Conservation (phyloP, 2,329 filamentous ascomycete genomes). For the Bipolaris gigantea region DNA sequence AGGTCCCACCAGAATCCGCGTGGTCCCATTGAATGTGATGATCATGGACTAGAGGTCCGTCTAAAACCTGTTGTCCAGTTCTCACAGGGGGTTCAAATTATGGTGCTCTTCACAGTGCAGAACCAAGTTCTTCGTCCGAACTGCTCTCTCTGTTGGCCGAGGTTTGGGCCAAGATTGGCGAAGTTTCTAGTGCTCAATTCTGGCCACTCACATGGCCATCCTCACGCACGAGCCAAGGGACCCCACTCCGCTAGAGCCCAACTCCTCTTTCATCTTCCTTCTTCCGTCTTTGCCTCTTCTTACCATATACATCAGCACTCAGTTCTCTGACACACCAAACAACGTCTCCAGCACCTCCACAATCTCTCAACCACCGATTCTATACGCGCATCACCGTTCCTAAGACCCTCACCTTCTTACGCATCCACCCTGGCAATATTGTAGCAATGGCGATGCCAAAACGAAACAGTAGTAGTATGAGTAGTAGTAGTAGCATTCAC, state of each 20-base stretch:
- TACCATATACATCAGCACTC: slow-evolving; percentile 8
- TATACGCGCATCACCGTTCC: neutral
- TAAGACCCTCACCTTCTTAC: neutral
- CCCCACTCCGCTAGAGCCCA: slow-evolving; percentile 12
- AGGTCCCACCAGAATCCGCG: neutral
- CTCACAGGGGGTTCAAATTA: neutral
- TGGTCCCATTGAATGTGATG: neutral
- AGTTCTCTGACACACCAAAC: slow-evolving; percentile 10
- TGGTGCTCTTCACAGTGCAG: neutral
- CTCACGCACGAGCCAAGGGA: slow-evolving; percentile 11
- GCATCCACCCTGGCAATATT: slow-evolving; percentile 49
- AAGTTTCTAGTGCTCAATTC: slow-evolving; percentile 12
- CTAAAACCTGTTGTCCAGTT: neutral
- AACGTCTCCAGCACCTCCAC: slow-evolving; percentile 1
- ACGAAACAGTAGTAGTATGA: slow-evolving; percentile 64
- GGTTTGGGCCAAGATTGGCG: slow-evolving; percentile 8
- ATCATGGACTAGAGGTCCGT: neutral
- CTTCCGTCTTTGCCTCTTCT: slow-evolving; percentile 13
- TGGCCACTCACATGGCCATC: slow-evolving; percentile 5
- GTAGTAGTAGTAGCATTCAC: slow-evolving; percentile 65
- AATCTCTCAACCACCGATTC: neutral
- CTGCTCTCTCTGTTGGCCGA: slow-evolving; percentile 2
- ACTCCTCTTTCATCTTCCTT: slow-evolving; percentile 21
- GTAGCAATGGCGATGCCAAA: slow-evolving; percentile 69
- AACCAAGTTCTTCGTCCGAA: neutral